Evolutionary conservation across 257 asterid species (phyloP).

Genomic region (Solanum paucissectum): DNA sequence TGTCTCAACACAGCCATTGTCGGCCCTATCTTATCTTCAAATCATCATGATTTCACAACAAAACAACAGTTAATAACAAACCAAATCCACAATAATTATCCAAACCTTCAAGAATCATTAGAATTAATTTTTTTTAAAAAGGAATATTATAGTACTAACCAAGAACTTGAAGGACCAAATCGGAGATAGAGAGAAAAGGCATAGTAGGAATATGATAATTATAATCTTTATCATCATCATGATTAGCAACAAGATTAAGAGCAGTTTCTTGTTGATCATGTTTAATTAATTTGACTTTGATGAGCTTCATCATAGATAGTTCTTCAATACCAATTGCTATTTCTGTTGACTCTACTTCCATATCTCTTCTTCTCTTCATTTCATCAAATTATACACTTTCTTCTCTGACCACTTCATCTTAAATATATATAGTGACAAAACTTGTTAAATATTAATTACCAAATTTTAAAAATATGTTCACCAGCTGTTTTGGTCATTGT

Average conservation of each 20-base stretch:
- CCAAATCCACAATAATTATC: not conserved
- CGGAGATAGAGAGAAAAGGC: constrained; percentile 74
- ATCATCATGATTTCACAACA: not conserved
- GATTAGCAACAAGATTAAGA: not conserved
- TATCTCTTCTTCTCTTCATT: constrained; percentile 72
- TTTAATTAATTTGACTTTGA: constrained; percentile 16
- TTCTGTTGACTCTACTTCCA: constrained; percentile 42
- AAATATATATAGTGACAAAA: not conserved
- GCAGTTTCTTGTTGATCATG: not conserved
- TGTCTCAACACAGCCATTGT: constrained; percentile 89
- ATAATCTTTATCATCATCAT: not conserved
- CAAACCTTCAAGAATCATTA: not conserved
- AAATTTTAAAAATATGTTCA: not conserved
- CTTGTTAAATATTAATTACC: not conserved
- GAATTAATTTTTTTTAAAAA: too few species aligned
- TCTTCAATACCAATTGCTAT: constrained; percentile 64
- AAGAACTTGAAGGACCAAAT: constrained; percentile 59
- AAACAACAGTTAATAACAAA: not conserved
- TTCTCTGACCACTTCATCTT: not conserved
- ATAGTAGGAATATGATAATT: constrained; percentile 34
- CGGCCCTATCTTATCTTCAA: constrained; percentile 97
- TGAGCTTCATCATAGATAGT: constrained; percentile 24
- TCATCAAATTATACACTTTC: not conserved
- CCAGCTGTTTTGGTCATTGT: not conserved
- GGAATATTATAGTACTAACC: constrained; percentile 23